Conservation (phyloP, 2,329 filamentous ascomycete genomes). For the Coccinonectria pachysandricola region DNA sequence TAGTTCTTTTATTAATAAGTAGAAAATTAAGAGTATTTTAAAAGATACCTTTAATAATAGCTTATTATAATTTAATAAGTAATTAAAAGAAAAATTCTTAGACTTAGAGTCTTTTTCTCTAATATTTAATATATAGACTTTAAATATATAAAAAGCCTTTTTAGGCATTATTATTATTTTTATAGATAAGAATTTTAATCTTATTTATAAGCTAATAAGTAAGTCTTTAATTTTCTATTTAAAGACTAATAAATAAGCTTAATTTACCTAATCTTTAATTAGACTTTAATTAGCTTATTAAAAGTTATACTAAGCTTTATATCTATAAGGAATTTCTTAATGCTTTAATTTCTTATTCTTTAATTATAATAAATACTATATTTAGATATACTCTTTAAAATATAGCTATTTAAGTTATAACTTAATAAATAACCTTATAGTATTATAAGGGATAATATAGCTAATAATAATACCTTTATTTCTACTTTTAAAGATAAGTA, state of each 20-base stretch:
- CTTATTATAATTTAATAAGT: slow-evolving; percentile 1
- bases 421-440: background rate
- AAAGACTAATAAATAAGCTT: background rate
- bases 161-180: background rate
- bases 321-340: background rate
- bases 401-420: background rate
- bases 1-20: slow-evolving; percentile 1
- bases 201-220: background rate
- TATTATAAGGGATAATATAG: background rate
- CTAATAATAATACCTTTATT: background rate
- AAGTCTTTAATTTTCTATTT: background rate
- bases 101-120: background rate
- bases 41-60: slow-evolving; percentile 1
- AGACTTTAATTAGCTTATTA: background rate
- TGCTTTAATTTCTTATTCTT: background rate
- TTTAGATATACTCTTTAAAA: background rate
- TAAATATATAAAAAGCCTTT: background rate
- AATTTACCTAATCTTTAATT: background rate
- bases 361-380: background rate
- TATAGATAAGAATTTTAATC: slow-evolving; percentile 1
- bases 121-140: background rate
- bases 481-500: background rate
- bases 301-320: background rate
- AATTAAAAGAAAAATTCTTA: background rate
- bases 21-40: slow-evolving; percentile 1